Evolutionary conservation across 2,329 filamentous ascomycete species (phyloP), one percentile per base, ranked within the genome.

Genomic region (Pyricularia sp.): DNA sequence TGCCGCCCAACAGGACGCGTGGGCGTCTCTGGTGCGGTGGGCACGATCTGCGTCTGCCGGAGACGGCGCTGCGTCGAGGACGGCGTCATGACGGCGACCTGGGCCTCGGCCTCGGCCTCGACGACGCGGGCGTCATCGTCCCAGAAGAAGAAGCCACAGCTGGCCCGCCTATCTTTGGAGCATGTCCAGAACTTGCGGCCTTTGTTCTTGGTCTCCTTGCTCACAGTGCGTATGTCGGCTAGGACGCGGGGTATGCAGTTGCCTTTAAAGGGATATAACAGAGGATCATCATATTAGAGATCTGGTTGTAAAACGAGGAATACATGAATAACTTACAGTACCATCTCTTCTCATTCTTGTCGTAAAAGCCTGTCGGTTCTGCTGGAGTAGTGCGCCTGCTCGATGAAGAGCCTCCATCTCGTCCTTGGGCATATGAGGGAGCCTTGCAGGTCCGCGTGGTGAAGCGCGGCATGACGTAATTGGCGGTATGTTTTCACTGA

Each of bases 111-210:
- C 59, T 64, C 31, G 7, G 30, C 30, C 71, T 80, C 76, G 4
- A 76, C 75, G 25, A 70, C 68, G 42, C 72, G 70, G 11, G 81
- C 80, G 1, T 76, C 75, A 9, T 83, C 78, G n/a, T 77, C 76
- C 78, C 79, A 84, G 26, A 83, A 72, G 69, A 83, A 85, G 72
- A 84, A 82, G 7, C 73, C 68, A 73, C 83, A 85, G 65, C 76
- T 75, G 9, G 68, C 58, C 0, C 70, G 69, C 7, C 75, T 74
- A 9, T 73, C 73, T n/a, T 72, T 69, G 7, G 73, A 72, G 72
- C 83, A 84, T 11, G 75, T 77, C 74, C 78, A 83, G 73, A 82
- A 84, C 66, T 74, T 76, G 66, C 75, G 78, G 28, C 81, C 81
- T 64, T 78, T 75, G 72, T 83, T 83, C 28, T 70, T 71, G 1